phyloP scores from a whole-genome alignment of 345 rosid species.

The Clausena lansium region DNA sequence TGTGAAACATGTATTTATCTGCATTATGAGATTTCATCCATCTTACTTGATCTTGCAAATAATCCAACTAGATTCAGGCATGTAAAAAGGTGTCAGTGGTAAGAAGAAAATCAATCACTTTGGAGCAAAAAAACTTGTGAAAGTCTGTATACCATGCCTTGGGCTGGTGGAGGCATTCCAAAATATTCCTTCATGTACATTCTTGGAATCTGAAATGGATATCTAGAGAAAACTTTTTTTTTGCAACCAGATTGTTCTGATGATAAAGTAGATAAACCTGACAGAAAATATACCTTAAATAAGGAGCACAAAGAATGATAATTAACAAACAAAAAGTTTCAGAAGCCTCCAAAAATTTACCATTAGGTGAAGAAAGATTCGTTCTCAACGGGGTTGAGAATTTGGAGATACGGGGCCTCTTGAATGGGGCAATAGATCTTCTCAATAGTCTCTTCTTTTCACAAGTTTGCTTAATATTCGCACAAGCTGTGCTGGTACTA shows the following conservation, averaged over 20 bases:
- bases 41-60: constrained; percentile 35
- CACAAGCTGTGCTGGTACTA: constrained; percentile 23
- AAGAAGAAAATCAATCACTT: constrained; percentile 13
- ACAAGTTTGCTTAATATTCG: constrained; percentile 31
- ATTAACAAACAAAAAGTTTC: constrained; percentile 15
- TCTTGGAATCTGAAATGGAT: constrained; percentile 58
- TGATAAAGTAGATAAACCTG: constrained; percentile 58
- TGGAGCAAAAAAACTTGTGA: constrained; percentile 2
- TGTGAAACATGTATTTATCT: constrained; percentile 49
- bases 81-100: constrained; percentile 14
- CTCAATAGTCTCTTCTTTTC: constrained; percentile 58
- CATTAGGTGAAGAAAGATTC: constrained; percentile 40
- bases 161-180: constrained; percentile 45
- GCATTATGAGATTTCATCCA: constrained; percentile 55
- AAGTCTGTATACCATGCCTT: constrained; percentile 44
- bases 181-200: constrained; percentile 67
- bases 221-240: constrained; percentile 55
- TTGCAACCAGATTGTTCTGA: constrained; percentile 39
- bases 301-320: constrained; percentile 11
- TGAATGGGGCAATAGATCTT: constrained; percentile 60
- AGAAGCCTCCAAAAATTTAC: constrained; percentile 36
- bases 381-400: constrained; percentile 58
- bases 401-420: constrained; percentile 73
- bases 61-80: constrained; percentile 41
- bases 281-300: constrained; percentile 21